Conservation (phyloP, 1,284 basidiomycete species). For the Microbotryum saponariae region DNA sequence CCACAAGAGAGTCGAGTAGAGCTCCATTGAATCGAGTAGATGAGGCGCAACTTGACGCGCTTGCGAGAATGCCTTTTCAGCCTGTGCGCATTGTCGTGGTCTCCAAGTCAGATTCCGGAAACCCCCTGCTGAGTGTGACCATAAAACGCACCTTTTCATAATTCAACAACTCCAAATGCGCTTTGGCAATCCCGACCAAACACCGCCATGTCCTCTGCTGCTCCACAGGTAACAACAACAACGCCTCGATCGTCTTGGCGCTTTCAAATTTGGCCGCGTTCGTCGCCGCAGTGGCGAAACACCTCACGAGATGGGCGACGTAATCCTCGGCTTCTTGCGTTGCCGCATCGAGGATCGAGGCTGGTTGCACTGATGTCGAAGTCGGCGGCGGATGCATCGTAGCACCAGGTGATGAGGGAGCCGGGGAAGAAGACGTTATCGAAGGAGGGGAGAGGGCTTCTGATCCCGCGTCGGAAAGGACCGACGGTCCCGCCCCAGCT, state of each 20-base stretch:
- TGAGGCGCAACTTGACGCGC: slow-evolving; percentile 74
- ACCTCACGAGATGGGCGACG: slow-evolving; percentile 70
- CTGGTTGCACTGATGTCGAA: slow-evolving; percentile 52
- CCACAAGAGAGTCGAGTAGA: slow-evolving; percentile 89
- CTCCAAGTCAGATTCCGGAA: not conserved
- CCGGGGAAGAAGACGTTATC: slow-evolving; percentile 10
- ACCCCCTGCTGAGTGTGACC: not conserved
- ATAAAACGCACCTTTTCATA: slow-evolving; percentile 64
- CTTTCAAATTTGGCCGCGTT: slow-evolving; percentile 69
- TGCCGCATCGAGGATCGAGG: slow-evolving; percentile 53
- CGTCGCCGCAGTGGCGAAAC: slow-evolving; percentile 67
- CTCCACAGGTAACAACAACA: slow-evolving; percentile 65
- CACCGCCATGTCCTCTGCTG: slow-evolving; percentile 63
- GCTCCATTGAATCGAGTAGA: slow-evolving; percentile 80
- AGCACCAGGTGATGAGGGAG: slow-evolving; percentile 7
- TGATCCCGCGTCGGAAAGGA: slow-evolving; percentile 22
- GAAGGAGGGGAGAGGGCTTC: slow-evolving; percentile 13
- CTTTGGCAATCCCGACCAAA: slow-evolving; percentile 68
- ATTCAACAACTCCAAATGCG: slow-evolving; percentile 78
- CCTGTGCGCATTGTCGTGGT: slow-evolving; percentile 47
- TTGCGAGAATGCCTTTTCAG: slow-evolving; percentile 74
- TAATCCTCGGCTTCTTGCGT: slow-evolving; percentile 53
- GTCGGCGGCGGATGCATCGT: not conserved
- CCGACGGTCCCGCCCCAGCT: slow-evolving; percentile 15
- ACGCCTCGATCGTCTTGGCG: slow-evolving; percentile 59